Percentiles rank a stretch among this genome's conserved stretches.
Conservation (phyloP, 495 filamentous ascomycete species). For the Collariella sp. region DNA sequence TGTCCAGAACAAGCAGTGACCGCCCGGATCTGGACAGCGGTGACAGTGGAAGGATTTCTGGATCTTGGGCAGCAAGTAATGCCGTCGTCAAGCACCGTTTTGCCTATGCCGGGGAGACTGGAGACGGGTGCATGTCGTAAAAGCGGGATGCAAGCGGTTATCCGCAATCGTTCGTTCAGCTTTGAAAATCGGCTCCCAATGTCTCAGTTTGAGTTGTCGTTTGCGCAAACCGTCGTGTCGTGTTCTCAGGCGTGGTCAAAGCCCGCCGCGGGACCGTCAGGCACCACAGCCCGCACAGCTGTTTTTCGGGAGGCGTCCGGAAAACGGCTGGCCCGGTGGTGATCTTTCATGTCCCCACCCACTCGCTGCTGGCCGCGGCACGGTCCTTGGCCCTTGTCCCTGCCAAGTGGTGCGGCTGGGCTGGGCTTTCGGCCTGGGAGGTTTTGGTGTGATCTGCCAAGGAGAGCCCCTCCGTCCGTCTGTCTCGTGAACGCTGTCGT, state of each 20-base stretch:
- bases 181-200: too few species aligned
- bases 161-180: too few species aligned
- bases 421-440: neutral
- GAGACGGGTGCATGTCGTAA: too few species aligned
- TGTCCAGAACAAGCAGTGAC: neutral
- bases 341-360: constrained; percentile 1
- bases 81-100: neutral
- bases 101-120: too few species aligned
- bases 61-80: neutral
- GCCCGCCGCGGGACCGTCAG: neutral
- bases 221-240: too few species aligned
- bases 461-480: neutral
- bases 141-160: too few species aligned
- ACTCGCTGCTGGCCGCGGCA: neutral
- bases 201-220: too few species aligned
- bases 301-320: neutral
- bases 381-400: constrained; percentile 1
- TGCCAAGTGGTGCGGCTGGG: constrained; percentile 14
- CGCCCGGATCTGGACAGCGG: neutral
- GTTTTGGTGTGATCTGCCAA: constrained; percentile 6
- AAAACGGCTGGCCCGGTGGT: neutral
- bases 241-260: neutral
- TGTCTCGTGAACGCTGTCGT: neutral
- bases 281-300: neutral
- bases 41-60: neutral